A percentile compares a stretch with the other conserved stretches of the same genome.
phyloP scores from a whole-genome alignment of 176 grass and related monocot species.

The Elymus sibiricus region DNA sequence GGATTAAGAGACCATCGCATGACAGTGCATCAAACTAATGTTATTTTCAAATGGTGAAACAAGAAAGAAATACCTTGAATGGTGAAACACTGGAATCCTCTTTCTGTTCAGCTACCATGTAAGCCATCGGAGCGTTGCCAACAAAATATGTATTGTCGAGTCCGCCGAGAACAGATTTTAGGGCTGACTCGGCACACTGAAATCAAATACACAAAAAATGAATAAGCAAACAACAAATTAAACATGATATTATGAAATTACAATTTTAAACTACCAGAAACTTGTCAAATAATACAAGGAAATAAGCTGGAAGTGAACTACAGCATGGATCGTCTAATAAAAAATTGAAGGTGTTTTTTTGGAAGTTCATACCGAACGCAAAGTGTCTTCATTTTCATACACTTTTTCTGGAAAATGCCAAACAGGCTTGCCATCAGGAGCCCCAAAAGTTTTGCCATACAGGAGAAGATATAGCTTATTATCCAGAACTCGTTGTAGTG shows the following conservation, averaged over 20 bases:
- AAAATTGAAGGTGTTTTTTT: background rate
- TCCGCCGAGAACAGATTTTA: conserved; percentile 75
- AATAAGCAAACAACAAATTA: background rate
- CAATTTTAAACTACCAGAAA: background rate
- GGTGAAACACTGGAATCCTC: conserved; percentile 35
- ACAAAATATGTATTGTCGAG: conserved; percentile 90
- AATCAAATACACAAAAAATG: conserved; percentile 19
- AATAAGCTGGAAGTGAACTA: conserved; percentile 10
- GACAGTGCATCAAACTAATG: background rate
- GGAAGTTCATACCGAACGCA: conserved; percentile 56
- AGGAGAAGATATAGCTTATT: conserved; percentile 89
- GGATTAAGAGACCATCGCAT: background rate
- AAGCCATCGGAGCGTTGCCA: conserved; percentile 96
- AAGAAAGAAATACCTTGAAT: conserved; percentile 58
- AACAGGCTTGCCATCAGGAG: conserved; percentile 57
- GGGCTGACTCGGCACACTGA: conserved; percentile 90
- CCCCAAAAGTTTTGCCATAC: conserved; percentile 60
- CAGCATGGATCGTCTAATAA: background rate
- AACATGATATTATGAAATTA: background rate
- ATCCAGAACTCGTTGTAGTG: conserved; percentile 85
- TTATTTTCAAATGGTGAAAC: background rate
- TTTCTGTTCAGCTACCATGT: conserved; percentile 62
- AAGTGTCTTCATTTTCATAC: conserved; percentile 82
- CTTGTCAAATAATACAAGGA: background rate
- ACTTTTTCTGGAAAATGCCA: conserved; percentile 99